Conservation (phyloP, 139 green algal genomes). For the Chlamydomonas schloesseri region DNA sequence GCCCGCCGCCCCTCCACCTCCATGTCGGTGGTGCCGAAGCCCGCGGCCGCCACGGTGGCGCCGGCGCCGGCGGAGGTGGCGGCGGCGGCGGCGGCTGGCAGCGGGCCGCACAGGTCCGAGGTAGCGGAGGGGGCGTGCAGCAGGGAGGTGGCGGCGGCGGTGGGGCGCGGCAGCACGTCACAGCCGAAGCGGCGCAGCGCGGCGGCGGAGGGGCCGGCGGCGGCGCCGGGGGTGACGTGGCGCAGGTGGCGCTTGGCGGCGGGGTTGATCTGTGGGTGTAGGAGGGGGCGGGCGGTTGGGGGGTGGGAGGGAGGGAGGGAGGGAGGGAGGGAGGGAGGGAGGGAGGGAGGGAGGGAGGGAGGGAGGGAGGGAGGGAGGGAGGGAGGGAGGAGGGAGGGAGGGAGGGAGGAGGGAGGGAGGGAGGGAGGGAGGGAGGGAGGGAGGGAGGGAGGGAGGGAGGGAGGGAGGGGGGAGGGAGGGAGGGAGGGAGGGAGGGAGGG, state of each 20-base stretch:
- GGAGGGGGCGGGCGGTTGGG: neutral
- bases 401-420: no score
- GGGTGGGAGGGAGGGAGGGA: no score
- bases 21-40: neutral
- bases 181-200: slow-evolving; percentile 40
- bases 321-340: no score
- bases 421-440: no score
- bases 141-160: neutral
- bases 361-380: no score
- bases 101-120: slow-evolving; percentile 10
- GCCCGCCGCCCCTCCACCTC: neutral
- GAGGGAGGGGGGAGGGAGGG: no score
- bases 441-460: no score
- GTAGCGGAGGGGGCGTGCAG: neutral
- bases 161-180: slow-evolving; percentile 38
- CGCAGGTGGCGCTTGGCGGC: slow-evolving; percentile 78
- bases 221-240: slow-evolving; percentile 64
- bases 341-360: no score
- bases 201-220: neutral
- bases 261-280: slow-evolving; percentile 42
- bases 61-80: neutral
- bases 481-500: no score
- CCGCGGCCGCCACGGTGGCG: neutral
- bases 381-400: no score
- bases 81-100: neutral